Evolutionary conservation across 306 rosid genomes (phyloP).

Genomic region (Begonia loranthoides): DNA sequence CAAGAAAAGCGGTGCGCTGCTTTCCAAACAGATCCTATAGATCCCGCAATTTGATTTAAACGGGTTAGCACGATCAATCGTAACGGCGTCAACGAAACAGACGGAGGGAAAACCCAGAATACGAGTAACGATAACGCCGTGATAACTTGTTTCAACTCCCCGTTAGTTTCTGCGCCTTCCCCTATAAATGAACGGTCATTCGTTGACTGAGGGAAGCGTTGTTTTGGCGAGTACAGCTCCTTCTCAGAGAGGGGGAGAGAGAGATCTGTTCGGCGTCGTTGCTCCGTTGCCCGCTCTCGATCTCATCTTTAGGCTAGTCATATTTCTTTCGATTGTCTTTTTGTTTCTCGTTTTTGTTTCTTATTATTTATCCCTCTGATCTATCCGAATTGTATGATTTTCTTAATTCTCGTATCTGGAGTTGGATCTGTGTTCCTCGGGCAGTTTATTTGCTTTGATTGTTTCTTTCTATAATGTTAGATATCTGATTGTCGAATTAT

Average conservation of each 20-base stretch:
- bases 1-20: neutral
- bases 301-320: neutral
- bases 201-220: neutral
- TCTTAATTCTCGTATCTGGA: neutral
- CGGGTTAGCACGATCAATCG: neutral
- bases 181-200: neutral
- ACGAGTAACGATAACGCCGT: neutral
- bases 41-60: neutral
- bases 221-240: neutral
- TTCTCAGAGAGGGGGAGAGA: neutral
- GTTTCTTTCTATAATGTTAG: neutral
- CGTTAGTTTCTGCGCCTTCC: neutral
- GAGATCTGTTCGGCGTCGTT: neutral
- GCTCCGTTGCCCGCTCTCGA: neutral
- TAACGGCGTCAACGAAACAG: slow-evolving; percentile 6
- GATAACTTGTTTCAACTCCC: neutral
- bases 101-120: neutral
- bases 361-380: neutral
- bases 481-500: neutral
- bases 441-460: neutral
- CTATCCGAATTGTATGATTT: neutral
- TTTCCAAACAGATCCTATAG: neutral
- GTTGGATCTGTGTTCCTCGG: neutral
- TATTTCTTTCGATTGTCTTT: too few relatives aligned
- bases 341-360: neutral